Base-by-base conservation (phyloP, 1,284 basidiomycete species). In the Filobasidium uniguttulatum region DNA sequence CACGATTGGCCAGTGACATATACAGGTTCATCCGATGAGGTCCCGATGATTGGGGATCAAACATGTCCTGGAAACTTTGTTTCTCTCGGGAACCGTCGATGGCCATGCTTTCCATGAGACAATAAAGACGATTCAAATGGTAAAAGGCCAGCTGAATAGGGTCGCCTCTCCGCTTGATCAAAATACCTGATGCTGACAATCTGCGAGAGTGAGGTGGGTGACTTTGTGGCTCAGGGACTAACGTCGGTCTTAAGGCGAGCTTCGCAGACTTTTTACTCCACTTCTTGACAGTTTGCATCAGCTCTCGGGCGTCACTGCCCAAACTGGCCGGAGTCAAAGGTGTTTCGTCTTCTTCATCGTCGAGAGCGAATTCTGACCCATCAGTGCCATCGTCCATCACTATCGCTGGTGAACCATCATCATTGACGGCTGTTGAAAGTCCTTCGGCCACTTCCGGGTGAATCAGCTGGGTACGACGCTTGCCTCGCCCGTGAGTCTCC, bases 401-500 rank as follows among this genome's bases (percentile, higher is more conserved):
- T 38, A 20, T 38, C 4, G 19, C 23, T 12, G 19, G 19, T 17
- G 36, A 17, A 22, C 14, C 36, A 12, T 12, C 36, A 12, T 23
- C 20, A 8, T 43, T 43, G n/a, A 17, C 22, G 25, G 7, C 29
- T 12, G 40, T 43, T n/a, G 19, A 15, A 20, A 20, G 19, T 8
- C 29, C 23, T 12, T 28, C 20, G 25, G n/a, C 26, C 25, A n/a
- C 26, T 8, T 28, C 22, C 4, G 29, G 5, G 26, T 28, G 12
- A 14, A 43, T 29, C 23, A 26, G 26, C 22, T 15, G 40, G 36
- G 19, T 38, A 17, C 23, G 36, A 5, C 33, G 33, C 23, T 48
- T 48, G 10, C 52, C 48, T 41, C 55, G 49, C 29, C 55, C 53
- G 26, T 30, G 54, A 51, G 52, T 38, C 37, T 52, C 56, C 17